Conservation (phyloP, 1,139 yeast genomes). For the Torulaspora pretoriensis region DNA sequence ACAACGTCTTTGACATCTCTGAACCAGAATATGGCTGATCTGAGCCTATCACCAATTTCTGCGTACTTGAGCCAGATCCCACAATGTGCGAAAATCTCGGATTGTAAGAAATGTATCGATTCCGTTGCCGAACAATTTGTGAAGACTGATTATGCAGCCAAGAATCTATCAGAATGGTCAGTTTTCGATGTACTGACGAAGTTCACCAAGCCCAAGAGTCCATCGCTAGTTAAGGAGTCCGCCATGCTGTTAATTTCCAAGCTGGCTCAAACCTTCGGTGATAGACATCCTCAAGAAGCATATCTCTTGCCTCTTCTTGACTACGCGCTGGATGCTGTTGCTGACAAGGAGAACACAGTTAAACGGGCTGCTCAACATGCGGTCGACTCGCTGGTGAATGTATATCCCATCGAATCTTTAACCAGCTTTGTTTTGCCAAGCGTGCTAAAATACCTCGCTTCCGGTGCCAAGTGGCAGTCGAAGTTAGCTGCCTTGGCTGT, state of each 20-base stretch:
- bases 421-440: constrained; percentile 64
- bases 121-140: constrained; percentile 49
- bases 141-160: constrained; percentile 45
- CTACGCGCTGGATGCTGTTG: constrained; percentile 57
- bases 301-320: constrained; percentile 57
- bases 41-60: constrained; percentile 66
- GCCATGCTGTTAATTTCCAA: constrained; percentile 65
- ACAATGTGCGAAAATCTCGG: constrained; percentile 55
- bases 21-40: constrained; percentile 62
- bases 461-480: constrained; percentile 88
- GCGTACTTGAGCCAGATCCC: constrained; percentile 55
- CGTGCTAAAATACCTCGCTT: constrained; percentile 62
- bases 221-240: constrained; percentile 71
- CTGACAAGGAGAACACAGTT: constrained; percentile 85
- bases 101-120: constrained; percentile 59
- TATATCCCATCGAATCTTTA: constrained; percentile 76
- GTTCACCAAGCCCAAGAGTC: constrained; percentile 67
- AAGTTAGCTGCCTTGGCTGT: constrained; percentile 74
- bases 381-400: constrained; percentile 60
- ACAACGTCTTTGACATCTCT: constrained; percentile 70
- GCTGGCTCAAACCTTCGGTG: constrained; percentile 61
- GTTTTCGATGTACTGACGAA: constrained; percentile 58
- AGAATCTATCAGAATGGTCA: constrained; percentile 57
- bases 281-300: constrained; percentile 70
- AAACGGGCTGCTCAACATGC: constrained; percentile 76